These are phyloP conservation scores for Torulaspora microellipsoides DNA, from an alignment of 805 yeast species.

Conservation along the genomic window DNA sequence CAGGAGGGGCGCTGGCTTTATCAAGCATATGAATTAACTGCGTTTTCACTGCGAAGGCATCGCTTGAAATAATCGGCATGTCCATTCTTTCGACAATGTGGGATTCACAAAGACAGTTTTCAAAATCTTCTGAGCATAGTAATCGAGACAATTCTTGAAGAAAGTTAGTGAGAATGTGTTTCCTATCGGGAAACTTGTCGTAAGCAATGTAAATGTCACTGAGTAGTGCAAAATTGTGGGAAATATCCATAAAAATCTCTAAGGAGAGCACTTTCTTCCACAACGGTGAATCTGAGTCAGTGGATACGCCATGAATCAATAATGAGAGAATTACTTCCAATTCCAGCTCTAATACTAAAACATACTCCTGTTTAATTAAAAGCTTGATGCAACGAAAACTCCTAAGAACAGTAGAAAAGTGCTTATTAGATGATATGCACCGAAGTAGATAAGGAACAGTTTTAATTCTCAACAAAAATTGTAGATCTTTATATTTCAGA, in stretches of 20 bases:
- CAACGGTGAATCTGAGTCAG: slow-evolving; percentile 46
- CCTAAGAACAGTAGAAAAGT: slow-evolving; percentile 68
- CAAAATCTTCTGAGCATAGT: slow-evolving; percentile 29
- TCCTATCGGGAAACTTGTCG: slow-evolving; percentile 54
- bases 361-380: slow-evolving; percentile 53
- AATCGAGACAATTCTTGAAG: slow-evolving; percentile 41
- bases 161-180: slow-evolving; percentile 56
- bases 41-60: slow-evolving; percentile 45
- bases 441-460: slow-evolving; percentile 74
- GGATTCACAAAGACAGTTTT: slow-evolving; percentile 34
- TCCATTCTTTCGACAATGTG: slow-evolving; percentile 32
- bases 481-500: slow-evolving; percentile 56
- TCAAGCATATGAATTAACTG: slow-evolving; percentile 73
- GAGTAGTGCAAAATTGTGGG: slow-evolving; percentile 51
- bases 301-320: slow-evolving; percentile 64
- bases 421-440: slow-evolving; percentile 49
- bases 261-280: slow-evolving; percentile 77
- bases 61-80: slow-evolving; percentile 38
- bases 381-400: slow-evolving; percentile 67
- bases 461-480: slow-evolving; percentile 57
- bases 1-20: slow-evolving; percentile 68
- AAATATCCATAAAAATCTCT: slow-evolving; percentile 63
- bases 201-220: slow-evolving; percentile 53
- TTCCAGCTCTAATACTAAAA: slow-evolving; percentile 63
- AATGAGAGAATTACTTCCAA: slow-evolving; percentile 75